These are phyloP conservation scores for Hygrocybe coccinea DNA, from an alignment of 768 basidiomycete species.

Conservation along the genomic window DNA sequence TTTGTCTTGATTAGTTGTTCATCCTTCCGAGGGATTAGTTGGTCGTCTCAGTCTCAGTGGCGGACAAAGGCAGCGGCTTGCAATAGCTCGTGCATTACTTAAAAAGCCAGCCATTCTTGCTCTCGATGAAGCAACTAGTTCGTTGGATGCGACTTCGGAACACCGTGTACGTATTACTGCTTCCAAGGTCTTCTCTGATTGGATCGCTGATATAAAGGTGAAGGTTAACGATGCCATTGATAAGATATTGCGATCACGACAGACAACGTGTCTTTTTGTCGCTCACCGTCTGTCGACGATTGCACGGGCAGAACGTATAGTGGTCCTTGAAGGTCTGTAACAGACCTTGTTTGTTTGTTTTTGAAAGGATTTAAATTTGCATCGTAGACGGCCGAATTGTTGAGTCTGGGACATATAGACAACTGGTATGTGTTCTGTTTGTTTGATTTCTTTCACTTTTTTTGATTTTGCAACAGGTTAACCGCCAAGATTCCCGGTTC, in stretches of 20 bases:
- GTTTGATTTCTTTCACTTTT: not conserved
- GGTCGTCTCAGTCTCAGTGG: constrained; percentile 68
- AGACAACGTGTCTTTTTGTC: constrained; percentile 85
- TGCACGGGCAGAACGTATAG: constrained; percentile 82
- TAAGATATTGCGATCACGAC: constrained; percentile 70
- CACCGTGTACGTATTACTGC: constrained; percentile 49
- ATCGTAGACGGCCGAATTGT: constrained; percentile 65
- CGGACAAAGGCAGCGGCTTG: constrained; percentile 76
- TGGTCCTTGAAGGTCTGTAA: constrained; percentile 85
- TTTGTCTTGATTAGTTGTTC: not conserved
- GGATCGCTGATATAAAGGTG: not conserved
- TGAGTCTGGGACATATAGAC: constrained; percentile 76
- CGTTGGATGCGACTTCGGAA: constrained; percentile 85
- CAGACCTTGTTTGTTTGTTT: constrained; percentile 8
- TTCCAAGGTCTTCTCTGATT: not conserved
- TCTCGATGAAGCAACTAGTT: constrained; percentile 85
- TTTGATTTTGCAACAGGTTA: constrained; percentile 41
- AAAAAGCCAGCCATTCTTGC: constrained; percentile 86
- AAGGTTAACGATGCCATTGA: constrained; percentile 87
- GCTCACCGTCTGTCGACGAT: constrained; percentile 89
- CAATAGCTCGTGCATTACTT: constrained; percentile 81
- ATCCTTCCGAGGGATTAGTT: constrained; percentile 37
- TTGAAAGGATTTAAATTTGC: not conserved
- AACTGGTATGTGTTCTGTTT: constrained; percentile 50
- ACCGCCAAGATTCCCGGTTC: constrained; percentile 70